Evolutionary conservation across 2,329 filamentous ascomycete genomes (phyloP).

Genomic region (Phialophora expanda): DNA sequence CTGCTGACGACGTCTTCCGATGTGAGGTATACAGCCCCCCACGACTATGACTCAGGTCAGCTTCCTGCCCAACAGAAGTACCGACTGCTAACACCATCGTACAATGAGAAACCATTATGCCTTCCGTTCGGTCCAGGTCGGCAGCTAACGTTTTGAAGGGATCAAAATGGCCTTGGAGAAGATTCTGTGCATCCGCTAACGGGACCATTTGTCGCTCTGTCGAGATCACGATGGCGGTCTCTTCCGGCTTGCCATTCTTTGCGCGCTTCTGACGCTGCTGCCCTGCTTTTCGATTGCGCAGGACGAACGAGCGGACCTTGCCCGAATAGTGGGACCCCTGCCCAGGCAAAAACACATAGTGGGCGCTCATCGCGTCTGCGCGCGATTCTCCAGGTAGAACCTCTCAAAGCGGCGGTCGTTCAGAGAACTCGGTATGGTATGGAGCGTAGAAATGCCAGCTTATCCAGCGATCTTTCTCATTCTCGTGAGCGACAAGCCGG

Average conservation of each 20-base stretch:
- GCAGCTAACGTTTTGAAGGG: slow-evolving; percentile 7
- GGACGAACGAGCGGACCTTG: slow-evolving; percentile 7
- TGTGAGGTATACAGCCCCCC: slow-evolving; percentile 3
- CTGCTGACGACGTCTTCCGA: slow-evolving; percentile 1
- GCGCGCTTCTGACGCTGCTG: slow-evolving; percentile 1
- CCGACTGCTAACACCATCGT: not conserved
- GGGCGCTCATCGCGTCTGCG: not conserved
- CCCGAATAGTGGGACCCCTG: slow-evolving; percentile 8
- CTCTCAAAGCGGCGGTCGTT: no score
- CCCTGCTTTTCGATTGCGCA: slow-evolving; percentile 2
- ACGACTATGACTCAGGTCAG: not conserved
- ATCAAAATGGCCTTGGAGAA: slow-evolving; percentile 9
- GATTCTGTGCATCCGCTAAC: slow-evolving; percentile 6
- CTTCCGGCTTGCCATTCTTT: not conserved
- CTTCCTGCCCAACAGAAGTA: no score
- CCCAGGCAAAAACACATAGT: slow-evolving; percentile 6
- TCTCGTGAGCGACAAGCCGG: no score
- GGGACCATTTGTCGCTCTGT: slow-evolving; percentile 2
- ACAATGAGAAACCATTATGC: slow-evolving; percentile 10
- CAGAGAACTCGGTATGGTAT: no score
- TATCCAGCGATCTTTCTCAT: no score
- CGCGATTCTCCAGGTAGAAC: no score
- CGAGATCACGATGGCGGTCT: not conserved
- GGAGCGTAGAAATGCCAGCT: no score
- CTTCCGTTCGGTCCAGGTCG: not conserved